phyloP scores from a whole-genome alignment of 768 basidiomycete genomes.

The Stropharia rugosoannulata region DNA sequence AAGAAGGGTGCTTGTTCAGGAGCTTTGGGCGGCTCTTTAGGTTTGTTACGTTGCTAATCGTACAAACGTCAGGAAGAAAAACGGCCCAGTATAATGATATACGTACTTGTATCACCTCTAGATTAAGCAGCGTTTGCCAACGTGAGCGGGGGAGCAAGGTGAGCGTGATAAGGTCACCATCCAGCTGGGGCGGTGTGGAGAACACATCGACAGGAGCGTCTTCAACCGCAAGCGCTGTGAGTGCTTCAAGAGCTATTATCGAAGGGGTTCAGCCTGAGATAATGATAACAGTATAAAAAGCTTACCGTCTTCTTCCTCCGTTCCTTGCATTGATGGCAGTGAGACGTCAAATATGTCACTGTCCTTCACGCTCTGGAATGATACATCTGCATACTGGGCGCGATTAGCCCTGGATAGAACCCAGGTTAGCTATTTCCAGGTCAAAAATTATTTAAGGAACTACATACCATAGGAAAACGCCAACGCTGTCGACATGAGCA shows the following conservation, averaged over 20 bases:
- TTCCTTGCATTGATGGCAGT: constrained; percentile 84
- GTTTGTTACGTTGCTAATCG: constrained; percentile 88
- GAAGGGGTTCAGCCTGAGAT: background rate
- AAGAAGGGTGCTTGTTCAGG: constrained; percentile 98
- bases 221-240: constrained; percentile 61
- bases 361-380: constrained; percentile 78
- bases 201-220: constrained; percentile 69
- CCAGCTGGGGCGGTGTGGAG: constrained; percentile 85
- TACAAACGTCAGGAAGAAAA: background rate
- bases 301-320: constrained; percentile 77
- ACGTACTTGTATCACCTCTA: constrained; percentile 88
- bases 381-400: constrained; percentile 87
- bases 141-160: constrained; percentile 88
- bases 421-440: constrained; percentile 4
- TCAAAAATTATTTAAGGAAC: background rate
- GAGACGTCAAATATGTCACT: constrained; percentile 66
- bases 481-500: constrained; percentile 90
- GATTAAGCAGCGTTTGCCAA: constrained; percentile 96
- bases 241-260: constrained; percentile 61
- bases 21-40: constrained; percentile 92
- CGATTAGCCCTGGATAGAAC: constrained; percentile 77
- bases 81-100: background rate
- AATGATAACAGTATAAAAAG: background rate
- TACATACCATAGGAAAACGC: constrained; percentile 94
- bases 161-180: constrained; percentile 89